phyloP scores from a whole-genome alignment of 2,329 filamentous ascomycete species.

The Aspergillus hortae region DNA sequence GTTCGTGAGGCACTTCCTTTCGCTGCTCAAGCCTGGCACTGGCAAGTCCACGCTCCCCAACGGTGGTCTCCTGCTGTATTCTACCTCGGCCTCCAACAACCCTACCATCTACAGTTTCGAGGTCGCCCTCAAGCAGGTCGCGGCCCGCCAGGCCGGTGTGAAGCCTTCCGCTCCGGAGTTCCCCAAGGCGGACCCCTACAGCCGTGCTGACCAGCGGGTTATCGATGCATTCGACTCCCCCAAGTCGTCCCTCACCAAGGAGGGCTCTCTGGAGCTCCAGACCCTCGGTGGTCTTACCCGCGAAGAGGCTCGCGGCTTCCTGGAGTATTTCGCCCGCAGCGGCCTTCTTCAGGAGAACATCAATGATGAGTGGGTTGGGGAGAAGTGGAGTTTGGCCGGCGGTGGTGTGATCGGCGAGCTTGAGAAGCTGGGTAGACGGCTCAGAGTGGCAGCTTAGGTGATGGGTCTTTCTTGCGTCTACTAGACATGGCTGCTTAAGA shows the following conservation, averaged over 20 bases:
- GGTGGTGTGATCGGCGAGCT: slow-evolving; percentile 82
- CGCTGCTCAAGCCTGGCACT: slow-evolving; percentile 53
- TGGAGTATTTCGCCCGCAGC: slow-evolving; percentile 92
- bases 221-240: slow-evolving; percentile 39
- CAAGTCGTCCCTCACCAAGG: slow-evolving; percentile 25
- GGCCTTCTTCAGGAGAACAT: slow-evolving; percentile 71
- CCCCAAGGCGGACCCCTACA: slow-evolving; percentile 51
- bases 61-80: slow-evolving; percentile 74
- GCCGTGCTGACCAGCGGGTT: slow-evolving; percentile 51
- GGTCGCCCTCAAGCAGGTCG: slow-evolving; percentile 56
- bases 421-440: slow-evolving; percentile 61
- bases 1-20: slow-evolving; percentile 70
- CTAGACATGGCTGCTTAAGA: neutral
- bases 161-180: slow-evolving; percentile 37
- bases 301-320: slow-evolving; percentile 69
- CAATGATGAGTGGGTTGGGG: slow-evolving; percentile 66
- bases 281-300: slow-evolving; percentile 67
- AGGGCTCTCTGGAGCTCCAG: slow-evolving; percentile 43
- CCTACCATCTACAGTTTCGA: slow-evolving; percentile 64
- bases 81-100: slow-evolving; percentile 69
- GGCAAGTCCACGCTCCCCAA: slow-evolving; percentile 54
- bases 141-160: slow-evolving; percentile 41
- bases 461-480: neutral
- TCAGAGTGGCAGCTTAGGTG: slow-evolving; percentile 30
- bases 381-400: slow-evolving; percentile 81